A percentile compares a stretch with the other conserved stretches of the same genome.
Evolutionary conservation across 805 yeast genomes (phyloP).

Genomic region (Hanseniaspora pseudoguilliermondii): DNA sequence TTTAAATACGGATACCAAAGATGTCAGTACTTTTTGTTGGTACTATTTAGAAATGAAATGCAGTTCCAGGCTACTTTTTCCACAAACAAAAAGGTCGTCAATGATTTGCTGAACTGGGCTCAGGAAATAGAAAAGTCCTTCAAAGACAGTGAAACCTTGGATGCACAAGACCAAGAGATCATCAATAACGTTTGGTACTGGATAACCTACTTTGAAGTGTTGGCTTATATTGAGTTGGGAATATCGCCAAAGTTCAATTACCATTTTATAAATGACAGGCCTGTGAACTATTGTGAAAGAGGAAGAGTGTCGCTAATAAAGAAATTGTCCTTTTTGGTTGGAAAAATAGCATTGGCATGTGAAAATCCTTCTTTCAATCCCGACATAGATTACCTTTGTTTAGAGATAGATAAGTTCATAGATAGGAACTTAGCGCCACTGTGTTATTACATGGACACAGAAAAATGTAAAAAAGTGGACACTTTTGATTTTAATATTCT

Average conservation of each 20-base stretch:
- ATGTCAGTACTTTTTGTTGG: not conserved
- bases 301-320: constrained; percentile 6
- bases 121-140: not conserved
- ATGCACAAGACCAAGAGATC: not conserved
- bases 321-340: not conserved
- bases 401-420: not conserved
- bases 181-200: constrained; percentile 6
- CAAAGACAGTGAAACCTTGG: not conserved
- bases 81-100: not conserved
- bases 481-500: constrained; percentile 3
- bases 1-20: not conserved
- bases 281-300: not conserved
- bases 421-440: constrained; percentile 4
- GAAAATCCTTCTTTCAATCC: constrained; percentile 7
- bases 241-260: not conserved
- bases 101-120: constrained; percentile 4
- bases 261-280: not conserved
- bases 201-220: constrained; percentile 1
- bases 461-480: not conserved
- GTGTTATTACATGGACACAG: not conserved
- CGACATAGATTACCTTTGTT: constrained; percentile 4
- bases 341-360: not conserved
- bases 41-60: constrained; percentile 5
- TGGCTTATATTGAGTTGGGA: constrained; percentile 6
- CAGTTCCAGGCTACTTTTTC: not conserved